Evolutionary conservation across 1,284 basidiomycete species (phyloP), one percentile per base, ranked within the genome.

Genomic region (Trichosporon ovoides): DNA sequence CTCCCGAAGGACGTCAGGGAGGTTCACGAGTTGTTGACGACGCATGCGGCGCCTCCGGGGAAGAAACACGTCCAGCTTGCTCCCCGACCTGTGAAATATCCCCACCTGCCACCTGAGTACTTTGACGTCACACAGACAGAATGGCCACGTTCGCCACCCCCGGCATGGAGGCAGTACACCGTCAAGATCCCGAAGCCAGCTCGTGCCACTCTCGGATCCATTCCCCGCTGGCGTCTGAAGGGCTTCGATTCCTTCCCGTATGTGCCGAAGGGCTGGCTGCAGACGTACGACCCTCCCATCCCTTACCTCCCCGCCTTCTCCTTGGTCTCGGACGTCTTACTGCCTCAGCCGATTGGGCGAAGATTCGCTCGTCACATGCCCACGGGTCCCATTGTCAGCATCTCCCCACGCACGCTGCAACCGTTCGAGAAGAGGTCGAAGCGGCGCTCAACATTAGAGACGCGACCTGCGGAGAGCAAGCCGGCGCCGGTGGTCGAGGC

Each of bases 201-300:
- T 7, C 37, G 49, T 7, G 40, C 59, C 20, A 20, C 58, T 62
- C 53, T 64, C 58, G 55, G 58, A 33, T 31, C 66, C 62, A 63
- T 68, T 13, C 59, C 68, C 18, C 53, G 57, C 6, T 54, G 43
- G 31, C 67, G 63, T 13, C 53, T 60, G n/a, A 53, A 53, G 33
- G 56, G 55, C 20, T 59, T 60, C 16, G 65, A 71, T n/a, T 55
- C 58, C 4, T 49, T 55, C 18, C 19, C 56, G 1, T 35, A 40
- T 9, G 77, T 75, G n/a, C 71, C 83, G 10, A 82, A 83, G 38
- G 83, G 84, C 70, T 88, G 91, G 63, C 80, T 85, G 14, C 78
- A 89, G 58, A 86, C 87, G 4, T 91, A 87, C 78, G 82, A 85
- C 28, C 89, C 90, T 31, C 86, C 87, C 7, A 80, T 89, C 9